Base-by-base conservation (phyloP, 345 rosid genomes). In the Anastatica hierochuntica region DNA sequence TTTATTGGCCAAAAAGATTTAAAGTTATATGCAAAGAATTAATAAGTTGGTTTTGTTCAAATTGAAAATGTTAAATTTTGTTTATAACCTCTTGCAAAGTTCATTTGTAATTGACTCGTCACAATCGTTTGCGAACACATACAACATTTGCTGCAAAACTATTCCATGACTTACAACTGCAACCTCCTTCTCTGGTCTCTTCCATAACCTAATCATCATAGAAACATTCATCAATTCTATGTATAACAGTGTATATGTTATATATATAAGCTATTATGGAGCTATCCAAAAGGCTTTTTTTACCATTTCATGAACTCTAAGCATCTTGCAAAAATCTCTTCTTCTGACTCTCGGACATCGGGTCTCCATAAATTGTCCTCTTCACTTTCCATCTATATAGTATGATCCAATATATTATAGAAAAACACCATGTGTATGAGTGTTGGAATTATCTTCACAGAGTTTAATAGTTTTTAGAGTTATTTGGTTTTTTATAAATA, bases 111-210 rank as follows among this genome's bases (percentile, higher is more conserved):
- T 35, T 10, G 73, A 56, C 9, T 16, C 6, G 29, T 62, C 60
- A 62, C 68, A 62, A 34, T 69, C 73, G 27, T 62, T 69, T 72
- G 64, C 11, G 33, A 83, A 74, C 10, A 72, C 62, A n/a, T 21
- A 7, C 1, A 84, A 70, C 4, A 82, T 69, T 12, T 80, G 47
- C 33, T 74, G 79, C 66, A 90, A 73, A 70, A 87, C 79, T 9
- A 77, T 77, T 8, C 90, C 74, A 29, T 87, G 96, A 65, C 82
- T 75, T 5, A 90, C 92, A 12, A 90, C 30, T 38, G 83, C 98
- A 42, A 90, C 79, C 64, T 90, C 89, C 62, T 73, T 79, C 78
- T 90, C 98, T 40, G 74, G 75, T 14, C 94, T 67, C 33, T 85
- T 74, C 79, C 85, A 76, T 68, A 84, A 23, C 96, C 95, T 84